These are phyloP conservation scores for Apiospora hydei DNA, from an alignment of 2,329 filamentous ascomycete genomes.

Conservation along the genomic window DNA sequence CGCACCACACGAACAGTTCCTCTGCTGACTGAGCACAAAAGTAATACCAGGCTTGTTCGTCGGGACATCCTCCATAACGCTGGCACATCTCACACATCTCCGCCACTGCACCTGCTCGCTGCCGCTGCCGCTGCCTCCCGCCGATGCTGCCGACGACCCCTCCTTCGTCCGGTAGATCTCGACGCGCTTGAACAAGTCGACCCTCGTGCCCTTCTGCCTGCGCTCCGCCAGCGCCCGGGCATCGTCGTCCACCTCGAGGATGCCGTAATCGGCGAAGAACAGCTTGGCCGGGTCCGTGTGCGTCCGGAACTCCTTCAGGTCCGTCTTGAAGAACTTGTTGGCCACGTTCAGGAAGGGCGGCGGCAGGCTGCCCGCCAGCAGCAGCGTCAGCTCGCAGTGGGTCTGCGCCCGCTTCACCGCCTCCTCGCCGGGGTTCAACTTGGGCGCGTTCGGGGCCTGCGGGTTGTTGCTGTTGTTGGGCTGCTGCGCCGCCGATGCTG, in stretches of 20 bases:
- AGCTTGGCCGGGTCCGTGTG: slow-evolving; percentile 71
- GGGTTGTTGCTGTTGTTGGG: slow-evolving; percentile 47
- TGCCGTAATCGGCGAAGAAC: slow-evolving; percentile 75
- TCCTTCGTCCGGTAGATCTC: slow-evolving; percentile 58
- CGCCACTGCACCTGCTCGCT: slow-evolving; percentile 44
- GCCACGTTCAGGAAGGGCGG: slow-evolving; percentile 62
- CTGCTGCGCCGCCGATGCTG: slow-evolving; percentile 48
- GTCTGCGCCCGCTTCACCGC: slow-evolving; percentile 54
- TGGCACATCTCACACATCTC: slow-evolving; percentile 66
- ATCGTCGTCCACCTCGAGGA: slow-evolving; percentile 72
- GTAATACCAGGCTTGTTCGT: slow-evolving; percentile 56
- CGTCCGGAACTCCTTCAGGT: slow-evolving; percentile 64
- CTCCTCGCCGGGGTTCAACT: slow-evolving; percentile 46
- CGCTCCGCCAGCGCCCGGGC: slow-evolving; percentile 52
- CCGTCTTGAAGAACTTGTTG: slow-evolving; percentile 68
- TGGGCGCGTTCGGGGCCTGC: slow-evolving; percentile 39
- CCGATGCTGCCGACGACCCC: slow-evolving; percentile 23
- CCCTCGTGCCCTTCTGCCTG: slow-evolving; percentile 47
- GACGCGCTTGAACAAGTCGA: slow-evolving; percentile 66
- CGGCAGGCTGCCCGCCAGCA: slow-evolving; percentile 57
- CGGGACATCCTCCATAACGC: slow-evolving; percentile 68
- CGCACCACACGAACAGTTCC: slow-evolving; percentile 62
- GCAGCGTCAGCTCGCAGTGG: slow-evolving; percentile 59
- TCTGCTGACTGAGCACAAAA: slow-evolving; percentile 62
- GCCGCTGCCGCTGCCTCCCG: slow-evolving; percentile 26